Conservation (phyloP, 2,329 filamentous ascomycete genomes). For the Ophiostoma montium region DNA sequence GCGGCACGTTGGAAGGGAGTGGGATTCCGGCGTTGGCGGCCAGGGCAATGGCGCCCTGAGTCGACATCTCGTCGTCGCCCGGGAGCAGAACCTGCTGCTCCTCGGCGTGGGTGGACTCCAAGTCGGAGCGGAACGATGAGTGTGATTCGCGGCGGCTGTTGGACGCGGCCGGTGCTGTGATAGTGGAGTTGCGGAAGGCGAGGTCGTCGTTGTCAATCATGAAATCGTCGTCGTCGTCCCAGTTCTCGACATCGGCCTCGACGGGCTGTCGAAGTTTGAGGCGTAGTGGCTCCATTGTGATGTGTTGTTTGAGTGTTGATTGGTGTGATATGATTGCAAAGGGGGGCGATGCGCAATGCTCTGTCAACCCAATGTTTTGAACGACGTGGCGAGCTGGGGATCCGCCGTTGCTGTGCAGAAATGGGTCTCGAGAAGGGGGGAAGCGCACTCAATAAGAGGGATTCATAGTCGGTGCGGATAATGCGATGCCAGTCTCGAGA, state of each 20-base stretch:
- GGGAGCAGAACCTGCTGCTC: slow-evolving; percentile 78
- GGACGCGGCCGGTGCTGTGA: slow-evolving; percentile 27
- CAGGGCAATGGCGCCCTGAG: slow-evolving; percentile 70
- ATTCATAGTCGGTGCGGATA: slow-evolving; percentile 20
- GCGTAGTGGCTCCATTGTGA: slow-evolving; percentile 38
- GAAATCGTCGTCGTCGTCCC: slow-evolving; percentile 68
- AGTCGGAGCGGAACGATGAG: slow-evolving; percentile 74
- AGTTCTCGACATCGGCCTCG: slow-evolving; percentile 55
- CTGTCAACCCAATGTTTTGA: slow-evolving; percentile 5
- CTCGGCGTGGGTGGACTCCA: slow-evolving; percentile 60
- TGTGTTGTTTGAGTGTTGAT: not conserved
- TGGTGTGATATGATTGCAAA: not conserved
- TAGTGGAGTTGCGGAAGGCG: slow-evolving; percentile 38
- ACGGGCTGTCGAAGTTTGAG: slow-evolving; percentile 39
- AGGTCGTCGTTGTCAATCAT: slow-evolving; percentile 55
- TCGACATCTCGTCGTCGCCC: slow-evolving; percentile 73
- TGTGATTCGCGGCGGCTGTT: slow-evolving; percentile 56
- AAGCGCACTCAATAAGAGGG: slow-evolving; percentile 16
- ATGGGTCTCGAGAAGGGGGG: not conserved
- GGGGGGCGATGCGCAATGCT: slow-evolving; percentile 1
- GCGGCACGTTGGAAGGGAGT: slow-evolving; percentile 71
- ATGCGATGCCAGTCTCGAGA: not conserved
- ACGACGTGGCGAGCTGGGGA: slow-evolving; percentile 9
- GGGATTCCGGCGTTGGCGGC: slow-evolving; percentile 85
- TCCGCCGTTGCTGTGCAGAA: slow-evolving; percentile 1